phyloP scores from a whole-genome alignment of 1,284 basidiomycete species.

The Sporisorium reilianum region DNA sequence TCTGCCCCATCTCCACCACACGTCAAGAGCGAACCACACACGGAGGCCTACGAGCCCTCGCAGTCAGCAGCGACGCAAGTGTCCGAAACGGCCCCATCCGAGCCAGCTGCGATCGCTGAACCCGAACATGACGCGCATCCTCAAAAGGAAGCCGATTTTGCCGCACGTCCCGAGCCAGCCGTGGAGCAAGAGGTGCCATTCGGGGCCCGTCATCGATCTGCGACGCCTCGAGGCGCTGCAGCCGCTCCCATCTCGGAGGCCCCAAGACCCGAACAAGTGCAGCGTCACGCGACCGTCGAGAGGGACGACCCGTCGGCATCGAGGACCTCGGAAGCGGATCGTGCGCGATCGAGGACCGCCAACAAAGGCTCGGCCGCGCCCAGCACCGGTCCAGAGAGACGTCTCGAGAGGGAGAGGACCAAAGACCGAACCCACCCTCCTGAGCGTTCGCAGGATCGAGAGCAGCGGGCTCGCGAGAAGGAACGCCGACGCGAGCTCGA shows the following conservation, averaged over 20 bases:
- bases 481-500: slow-evolving; percentile 49
- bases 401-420: slow-evolving; percentile 27
- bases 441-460: slow-evolving; percentile 46
- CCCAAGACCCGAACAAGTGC: slow-evolving; percentile 10
- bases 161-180: neutral
- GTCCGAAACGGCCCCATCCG: neutral
- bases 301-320: slow-evolving; percentile 14
- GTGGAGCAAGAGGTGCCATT: neutral
- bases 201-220: slow-evolving; percentile 9
- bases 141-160: neutral
- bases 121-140: neutral
- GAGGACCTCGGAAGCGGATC: slow-evolving; percentile 12
- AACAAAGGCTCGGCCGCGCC: slow-evolving; percentile 25
- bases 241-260: neutral
- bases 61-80: slow-evolving; percentile 1
- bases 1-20: neutral
- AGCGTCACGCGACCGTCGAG: slow-evolving; percentile 3
- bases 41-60: slow-evolving; percentile 6
- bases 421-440: slow-evolving; percentile 32
- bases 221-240: slow-evolving; percentile 3
- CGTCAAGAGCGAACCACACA: slow-evolving; percentile 23
- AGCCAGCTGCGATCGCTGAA: neutral
- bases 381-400: slow-evolving; percentile 23
- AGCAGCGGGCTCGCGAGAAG: slow-evolving; percentile 45
- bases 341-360: slow-evolving; percentile 10